Percentiles rank a stretch among this genome's conserved stretches.
Conservation (phyloP, 495 filamentous ascomycete species). For the Podospora conica region DNA sequence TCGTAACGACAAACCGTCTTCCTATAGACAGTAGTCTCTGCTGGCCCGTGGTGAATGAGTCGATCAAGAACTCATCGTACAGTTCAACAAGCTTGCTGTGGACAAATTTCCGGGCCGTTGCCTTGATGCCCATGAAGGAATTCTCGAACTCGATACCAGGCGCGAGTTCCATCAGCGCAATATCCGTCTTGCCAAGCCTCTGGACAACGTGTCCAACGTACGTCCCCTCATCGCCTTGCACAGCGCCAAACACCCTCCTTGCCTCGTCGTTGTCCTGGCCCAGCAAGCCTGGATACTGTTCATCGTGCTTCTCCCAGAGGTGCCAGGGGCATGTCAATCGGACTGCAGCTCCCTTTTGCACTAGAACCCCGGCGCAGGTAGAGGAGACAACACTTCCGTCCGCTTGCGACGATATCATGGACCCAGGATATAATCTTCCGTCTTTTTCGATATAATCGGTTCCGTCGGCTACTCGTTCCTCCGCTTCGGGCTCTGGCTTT, state of each 20-base stretch:
- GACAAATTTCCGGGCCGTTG: neutral
- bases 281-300: neutral
- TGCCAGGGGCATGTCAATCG: conserved; percentile 2
- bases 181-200: neutral
- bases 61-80: neutral
- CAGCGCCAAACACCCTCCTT: neutral
- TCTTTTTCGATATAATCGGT: no score
- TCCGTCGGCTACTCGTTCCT: no score
- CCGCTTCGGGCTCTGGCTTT: no score
- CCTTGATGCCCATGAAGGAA: conserved; percentile 1
- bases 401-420: no score
- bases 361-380: neutral
- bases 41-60: neutral
- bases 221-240: neutral
- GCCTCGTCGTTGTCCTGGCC: neutral
- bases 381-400: no score
- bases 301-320: neutral
- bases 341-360: neutral
- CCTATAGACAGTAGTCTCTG: neutral
- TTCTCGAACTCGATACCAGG: neutral
- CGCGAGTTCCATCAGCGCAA: neutral
- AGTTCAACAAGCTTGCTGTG: neutral
- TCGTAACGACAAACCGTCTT: neutral
- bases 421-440: no score
- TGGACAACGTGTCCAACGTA: neutral